A percentile compares a stretch with the other conserved stretches of the same genome.
phyloP scores from a whole-genome alignment of 1,284 basidiomycete genomes.

The Coniferiporia weirii region DNA sequence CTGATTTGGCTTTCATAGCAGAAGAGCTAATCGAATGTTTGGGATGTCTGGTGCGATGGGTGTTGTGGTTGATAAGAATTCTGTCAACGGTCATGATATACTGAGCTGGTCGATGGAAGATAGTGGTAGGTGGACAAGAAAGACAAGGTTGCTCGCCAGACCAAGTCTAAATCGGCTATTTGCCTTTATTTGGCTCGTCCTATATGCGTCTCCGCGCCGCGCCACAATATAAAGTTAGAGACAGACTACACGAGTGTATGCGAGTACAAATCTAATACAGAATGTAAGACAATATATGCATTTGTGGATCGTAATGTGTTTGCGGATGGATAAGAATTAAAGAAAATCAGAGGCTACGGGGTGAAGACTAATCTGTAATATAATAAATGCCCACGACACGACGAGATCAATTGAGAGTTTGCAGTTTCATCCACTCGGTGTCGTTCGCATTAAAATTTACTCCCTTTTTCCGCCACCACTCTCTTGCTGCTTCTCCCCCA shows the following conservation, averaged over 20 bases:
- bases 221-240: too few relatives aligned
- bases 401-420: constrained; percentile 52
- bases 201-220: too few relatives aligned
- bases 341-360: too few relatives aligned
- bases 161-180: too few relatives aligned
- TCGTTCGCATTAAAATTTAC: constrained; percentile 76
- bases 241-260: too few relatives aligned
- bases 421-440: constrained; percentile 78
- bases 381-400: too few relatives aligned
- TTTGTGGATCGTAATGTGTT: too few relatives aligned
- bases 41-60: neutral
- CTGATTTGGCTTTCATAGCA: constrained; percentile 1
- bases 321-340: too few relatives aligned
- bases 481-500: constrained; percentile 61
- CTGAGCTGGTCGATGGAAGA: neutral
- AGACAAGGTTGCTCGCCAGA: neutral
- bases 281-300: too few relatives aligned
- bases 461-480: constrained; percentile 74
- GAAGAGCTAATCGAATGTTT: neutral
- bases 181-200: too few relatives aligned
- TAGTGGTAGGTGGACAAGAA: neutral
- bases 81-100: neutral
- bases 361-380: too few relatives aligned
- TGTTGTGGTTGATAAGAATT: constrained; percentile 2
- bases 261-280: too few relatives aligned